These are phyloP conservation scores for Apiotrichum gracile DNA, from an alignment of 1,284 basidiomycete genomes.

Conservation along the genomic window DNA sequence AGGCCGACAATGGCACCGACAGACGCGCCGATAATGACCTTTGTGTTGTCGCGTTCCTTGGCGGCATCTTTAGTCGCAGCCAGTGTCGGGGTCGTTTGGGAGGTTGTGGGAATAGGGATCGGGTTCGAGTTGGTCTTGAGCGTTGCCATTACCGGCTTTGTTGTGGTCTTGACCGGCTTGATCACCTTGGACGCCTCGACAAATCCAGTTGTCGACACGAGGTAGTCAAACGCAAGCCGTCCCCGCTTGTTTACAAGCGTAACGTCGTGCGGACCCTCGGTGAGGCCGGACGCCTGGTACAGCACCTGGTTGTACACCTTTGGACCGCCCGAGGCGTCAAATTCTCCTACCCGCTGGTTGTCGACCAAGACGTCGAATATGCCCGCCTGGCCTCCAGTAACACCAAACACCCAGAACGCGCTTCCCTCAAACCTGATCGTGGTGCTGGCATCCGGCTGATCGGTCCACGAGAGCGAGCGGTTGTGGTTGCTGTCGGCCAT, in stretches of 20 bases:
- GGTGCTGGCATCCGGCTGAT: conserved; percentile 16
- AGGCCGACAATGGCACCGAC: conserved; percentile 7
- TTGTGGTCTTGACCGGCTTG: not conserved
- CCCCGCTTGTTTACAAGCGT: conserved; percentile 22
- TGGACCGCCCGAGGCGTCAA: conserved; percentile 19
- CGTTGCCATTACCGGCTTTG: not conserved
- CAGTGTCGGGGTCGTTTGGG: not conserved
- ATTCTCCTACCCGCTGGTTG: conserved; percentile 22
- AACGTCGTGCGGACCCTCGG: conserved; percentile 20
- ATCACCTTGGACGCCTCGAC: conserved; percentile 6
- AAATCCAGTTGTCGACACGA: conserved; percentile 9
- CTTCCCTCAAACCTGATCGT: conserved; percentile 25
- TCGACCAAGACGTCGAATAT: conserved; percentile 30
- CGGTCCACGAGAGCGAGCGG: conserved; percentile 31
- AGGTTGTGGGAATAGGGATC: not conserved
- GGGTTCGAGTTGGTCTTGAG: too few relatives aligned
- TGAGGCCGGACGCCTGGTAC: conserved; percentile 24
- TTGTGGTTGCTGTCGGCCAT: conserved; percentile 19
- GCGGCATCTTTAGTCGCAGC: not conserved
- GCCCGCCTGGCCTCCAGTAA: conserved; percentile 23
- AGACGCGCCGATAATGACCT: conserved; percentile 2
- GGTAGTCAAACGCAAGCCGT: conserved; percentile 28
- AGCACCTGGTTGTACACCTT: conserved; percentile 29
- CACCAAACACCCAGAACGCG: conserved; percentile 30
- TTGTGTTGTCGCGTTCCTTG: not conserved